Evolutionary conservation across 2,329 filamentous ascomycete genomes (phyloP), one percentile per base, ranked within the genome.

Genomic region (Botrytis elliptica): DNA sequence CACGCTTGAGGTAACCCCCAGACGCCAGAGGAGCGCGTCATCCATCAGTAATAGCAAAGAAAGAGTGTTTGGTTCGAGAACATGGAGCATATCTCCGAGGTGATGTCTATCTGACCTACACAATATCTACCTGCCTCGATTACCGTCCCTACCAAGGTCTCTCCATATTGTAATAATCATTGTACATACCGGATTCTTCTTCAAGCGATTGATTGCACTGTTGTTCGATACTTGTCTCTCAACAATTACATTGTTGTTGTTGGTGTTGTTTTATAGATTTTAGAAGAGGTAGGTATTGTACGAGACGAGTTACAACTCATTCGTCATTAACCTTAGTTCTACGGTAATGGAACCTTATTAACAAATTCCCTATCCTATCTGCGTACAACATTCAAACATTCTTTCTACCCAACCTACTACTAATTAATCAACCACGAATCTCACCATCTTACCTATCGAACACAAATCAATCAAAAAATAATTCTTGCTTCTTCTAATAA

Each of bases 301-400:
- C 38, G 16, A 22, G n/a, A 29, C 38, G 16, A 22, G n/a, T 44
- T 64, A 33, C 38, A 44, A 29, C 14, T 64, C 62, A 64, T 63
- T 52, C 44, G 18, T 38, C 64, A 49, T 40, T 38, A 9, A 29
- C n/a, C 52, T 57, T 29, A 57, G 52, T 57, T 57, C 49, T 55
- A 29, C 29, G 29, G 29, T 29, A n/a, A n/a, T 55, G 25, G 49
- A 55, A 55, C 49, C 49, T 57, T 55, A 55, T 55, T 55, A 29
- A 36, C 14, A 60, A 46, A 5, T 36, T 10, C 29, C 10, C 55
- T 52, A n/a, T 55, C 49, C 49, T 49, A 60, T 22, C 55, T 36
- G 46, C 25, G 52, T 52, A 57, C 66, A 55, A 69, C 66, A 64
- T 64, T 44, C 62, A 42, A n/a, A 38, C 60, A 29, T 57, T 57